A percentile compares a stretch with the other conserved stretches of the same genome.
Evolutionary conservation across 768 basidiomycete species (phyloP).

Genomic region (Inosperma sp.): DNA sequence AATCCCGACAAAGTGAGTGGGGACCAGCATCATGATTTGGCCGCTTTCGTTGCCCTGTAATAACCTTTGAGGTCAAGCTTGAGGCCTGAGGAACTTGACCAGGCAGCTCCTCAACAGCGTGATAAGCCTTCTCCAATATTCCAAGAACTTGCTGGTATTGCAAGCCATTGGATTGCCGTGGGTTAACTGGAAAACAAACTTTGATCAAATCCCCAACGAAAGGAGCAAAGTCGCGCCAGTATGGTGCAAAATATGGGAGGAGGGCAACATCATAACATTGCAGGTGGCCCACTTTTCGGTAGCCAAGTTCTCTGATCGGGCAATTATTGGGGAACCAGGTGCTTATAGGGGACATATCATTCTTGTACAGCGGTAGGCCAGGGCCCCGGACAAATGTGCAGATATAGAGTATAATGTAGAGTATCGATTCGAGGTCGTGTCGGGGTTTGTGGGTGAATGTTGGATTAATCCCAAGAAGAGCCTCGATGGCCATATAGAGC

Average conservation of each 20-base stretch:
- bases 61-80: no score
- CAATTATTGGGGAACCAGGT: neutral
- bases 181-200: conserved; percentile 1
- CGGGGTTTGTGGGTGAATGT: neutral
- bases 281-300: neutral
- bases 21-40: no score
- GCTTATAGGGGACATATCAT: neutral
- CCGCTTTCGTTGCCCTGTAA: no score
- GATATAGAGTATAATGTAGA: conserved; percentile 2
- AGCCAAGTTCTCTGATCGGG: neutral
- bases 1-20: no score
- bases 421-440: conserved; percentile 2
- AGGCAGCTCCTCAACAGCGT: neutral
- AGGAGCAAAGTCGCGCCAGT: conserved; percentile 3
- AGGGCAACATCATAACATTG: neutral
- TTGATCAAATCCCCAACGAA: conserved; percentile 1
- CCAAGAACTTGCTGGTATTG: neutral
- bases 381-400: neutral
- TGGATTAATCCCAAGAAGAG: neutral
- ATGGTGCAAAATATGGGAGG: conserved; percentile 1
- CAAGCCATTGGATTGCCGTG: neutral
- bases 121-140: conserved; percentile 3
- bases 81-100: no score
- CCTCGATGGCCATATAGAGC: conserved; percentile 1
- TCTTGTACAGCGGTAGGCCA: neutral